Percentiles rank a stretch among this genome's conserved stretches.
Conservation (phyloP, 345 rosid genomes). For the Arabidopsis suecica region DNA sequence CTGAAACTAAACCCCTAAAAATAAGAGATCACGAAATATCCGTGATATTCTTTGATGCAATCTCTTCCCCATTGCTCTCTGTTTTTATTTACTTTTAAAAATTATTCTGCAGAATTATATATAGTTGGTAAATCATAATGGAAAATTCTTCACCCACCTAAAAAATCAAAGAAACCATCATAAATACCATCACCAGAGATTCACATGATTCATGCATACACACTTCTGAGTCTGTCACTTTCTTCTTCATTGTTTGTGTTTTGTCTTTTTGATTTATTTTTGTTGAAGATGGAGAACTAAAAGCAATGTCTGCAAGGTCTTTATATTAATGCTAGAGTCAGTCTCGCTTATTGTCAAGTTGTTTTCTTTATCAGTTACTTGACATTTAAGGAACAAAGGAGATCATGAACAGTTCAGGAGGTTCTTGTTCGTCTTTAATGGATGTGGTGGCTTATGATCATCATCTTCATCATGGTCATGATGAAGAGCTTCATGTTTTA, state of each 20-base stretch:
- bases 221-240: constrained; percentile 42
- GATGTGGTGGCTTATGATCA: constrained; percentile 33
- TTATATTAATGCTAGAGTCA: constrained; percentile 26
- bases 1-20: constrained; percentile 55
- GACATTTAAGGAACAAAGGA: constrained; percentile 24
- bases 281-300: constrained; percentile 15
- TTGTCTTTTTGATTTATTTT: constrained; percentile 14
- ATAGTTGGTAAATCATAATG: constrained; percentile 34
- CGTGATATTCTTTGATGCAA: constrained; percentile 58
- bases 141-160: constrained; percentile 32
- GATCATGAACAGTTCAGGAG: constrained; percentile 34
- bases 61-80: constrained; percentile 37
- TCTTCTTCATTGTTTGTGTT: constrained; percentile 42
- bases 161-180: constrained; percentile 30
- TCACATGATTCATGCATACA: constrained; percentile 42
- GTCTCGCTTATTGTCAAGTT: constrained; percentile 27
- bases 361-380: constrained; percentile 28
- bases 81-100: background rate
- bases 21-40: constrained; percentile 68
- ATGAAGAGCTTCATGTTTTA: constrained; percentile 65
- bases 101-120: constrained; percentile 18
- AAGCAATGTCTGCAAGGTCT: constrained; percentile 8
- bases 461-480: constrained; percentile 33
- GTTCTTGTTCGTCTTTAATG: constrained; percentile 44
- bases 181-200: constrained; percentile 45